Percentiles rank a stretch among this genome's conserved stretches.
These are phyloP conservation scores for Aspergillus egyptiacus DNA, from an alignment of 495 filamentous ascomycete species.

Conservation along the genomic window DNA sequence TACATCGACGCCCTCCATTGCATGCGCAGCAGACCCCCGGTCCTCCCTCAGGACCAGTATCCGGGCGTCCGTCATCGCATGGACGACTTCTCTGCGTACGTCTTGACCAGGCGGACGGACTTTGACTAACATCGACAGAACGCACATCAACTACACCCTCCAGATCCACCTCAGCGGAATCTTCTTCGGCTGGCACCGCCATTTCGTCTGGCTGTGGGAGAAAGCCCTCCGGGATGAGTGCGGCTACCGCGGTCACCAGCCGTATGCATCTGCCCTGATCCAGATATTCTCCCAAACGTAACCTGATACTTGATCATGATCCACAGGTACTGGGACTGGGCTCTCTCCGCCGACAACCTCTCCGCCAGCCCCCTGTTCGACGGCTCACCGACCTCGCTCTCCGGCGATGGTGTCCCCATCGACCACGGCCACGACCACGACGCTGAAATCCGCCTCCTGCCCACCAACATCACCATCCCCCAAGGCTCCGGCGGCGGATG, in stretches of 20 bases:
- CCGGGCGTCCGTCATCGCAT: constrained; percentile 46
- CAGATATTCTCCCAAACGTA: not conserved
- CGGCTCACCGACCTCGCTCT: constrained; percentile 35
- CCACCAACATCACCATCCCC: constrained; percentile 17
- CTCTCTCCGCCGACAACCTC: constrained; percentile 28
- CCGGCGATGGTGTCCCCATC: constrained; percentile 39
- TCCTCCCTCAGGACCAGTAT: constrained; percentile 31
- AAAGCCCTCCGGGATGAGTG: constrained; percentile 61
- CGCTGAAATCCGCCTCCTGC: not conserved
- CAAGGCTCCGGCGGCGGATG: constrained; percentile 60
- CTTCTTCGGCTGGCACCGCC: constrained; percentile 65
- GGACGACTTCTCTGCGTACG: constrained; percentile 52
- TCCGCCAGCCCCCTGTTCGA: constrained; percentile 41
- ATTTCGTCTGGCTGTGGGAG: constrained; percentile 56
- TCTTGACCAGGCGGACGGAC: constrained; percentile 13
- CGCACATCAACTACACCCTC: constrained; percentile 45
- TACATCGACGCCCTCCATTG: constrained; percentile 47
- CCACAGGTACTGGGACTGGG: constrained; percentile 52
- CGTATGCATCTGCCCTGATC: not conserved
- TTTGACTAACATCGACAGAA: constrained; percentile 23
- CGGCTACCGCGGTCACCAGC: constrained; percentile 39
- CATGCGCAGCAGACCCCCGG: constrained; percentile 38
- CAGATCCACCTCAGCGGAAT: constrained; percentile 29
- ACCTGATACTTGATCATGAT: too few relatives aligned
- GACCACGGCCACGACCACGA: constrained; percentile 4